A percentile compares a stretch with the other conserved stretches of the same genome.
These are phyloP conservation scores for Colletotrichum lentis DNA, from an alignment of 2,329 filamentous ascomycete species.

Conservation along the genomic window DNA sequence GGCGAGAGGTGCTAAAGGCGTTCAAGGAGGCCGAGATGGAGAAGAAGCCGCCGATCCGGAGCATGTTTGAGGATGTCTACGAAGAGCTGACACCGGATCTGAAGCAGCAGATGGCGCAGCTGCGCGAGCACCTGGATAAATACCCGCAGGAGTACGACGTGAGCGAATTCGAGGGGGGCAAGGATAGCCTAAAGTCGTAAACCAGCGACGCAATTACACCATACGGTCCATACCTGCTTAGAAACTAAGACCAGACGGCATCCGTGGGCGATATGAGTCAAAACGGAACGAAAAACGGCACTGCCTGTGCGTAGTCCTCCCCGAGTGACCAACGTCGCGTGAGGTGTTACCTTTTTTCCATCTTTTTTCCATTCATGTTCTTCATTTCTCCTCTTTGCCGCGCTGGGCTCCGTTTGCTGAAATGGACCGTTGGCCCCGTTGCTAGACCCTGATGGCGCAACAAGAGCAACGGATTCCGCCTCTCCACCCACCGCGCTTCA, in stretches of 20 bases:
- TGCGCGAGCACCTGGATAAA: slow-evolving; percentile 79
- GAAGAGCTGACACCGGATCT: slow-evolving; percentile 84
- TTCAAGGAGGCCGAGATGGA: slow-evolving; percentile 85
- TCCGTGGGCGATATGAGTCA: background rate
- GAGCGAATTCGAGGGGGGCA: slow-evolving; percentile 76
- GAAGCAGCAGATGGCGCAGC: slow-evolving; percentile 72
- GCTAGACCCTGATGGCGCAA: slow-evolving; percentile 26
- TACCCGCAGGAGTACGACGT: slow-evolving; percentile 96
- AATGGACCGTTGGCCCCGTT: slow-evolving; percentile 10
- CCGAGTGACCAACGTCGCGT: background rate
- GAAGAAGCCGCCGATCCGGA: slow-evolving; percentile 76
- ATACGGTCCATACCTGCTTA: slow-evolving; percentile 15
- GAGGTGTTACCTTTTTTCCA: background rate
- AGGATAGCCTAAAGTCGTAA: slow-evolving; percentile 64
- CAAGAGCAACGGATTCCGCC: slow-evolving; percentile 13
- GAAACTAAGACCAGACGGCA: slow-evolving; percentile 4
- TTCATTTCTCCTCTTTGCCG: background rate
- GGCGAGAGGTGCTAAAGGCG: slow-evolving; percentile 81
- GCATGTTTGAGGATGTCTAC: slow-evolving; percentile 89
- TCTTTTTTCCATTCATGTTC: no score
- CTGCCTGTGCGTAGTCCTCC: no score
- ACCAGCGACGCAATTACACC: background rate
- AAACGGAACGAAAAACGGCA: background rate
- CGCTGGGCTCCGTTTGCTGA: slow-evolving; percentile 8
- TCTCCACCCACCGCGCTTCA: slow-evolving; percentile 17